Conservation (phyloP, 2,329 filamentous ascomycete genomes). For the Plenodomus tracheiphilus region DNA sequence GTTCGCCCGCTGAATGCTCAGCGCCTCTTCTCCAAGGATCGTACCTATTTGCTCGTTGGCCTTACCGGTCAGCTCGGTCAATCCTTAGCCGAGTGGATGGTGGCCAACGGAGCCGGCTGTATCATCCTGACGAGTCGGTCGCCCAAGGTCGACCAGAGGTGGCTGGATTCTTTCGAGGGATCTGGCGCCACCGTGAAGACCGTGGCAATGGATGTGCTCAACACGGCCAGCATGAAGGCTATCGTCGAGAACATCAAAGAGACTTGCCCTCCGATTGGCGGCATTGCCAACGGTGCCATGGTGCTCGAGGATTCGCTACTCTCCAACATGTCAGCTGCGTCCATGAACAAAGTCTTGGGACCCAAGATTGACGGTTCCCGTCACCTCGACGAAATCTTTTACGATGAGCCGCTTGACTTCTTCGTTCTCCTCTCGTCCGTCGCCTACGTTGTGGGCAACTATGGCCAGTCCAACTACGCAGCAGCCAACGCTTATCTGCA, state of each 20-base stretch:
- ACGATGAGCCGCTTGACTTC: constrained; percentile 21
- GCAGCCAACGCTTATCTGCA: constrained; percentile 46
- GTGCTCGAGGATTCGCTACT: constrained; percentile 19
- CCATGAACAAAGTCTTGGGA: constrained; percentile 5
- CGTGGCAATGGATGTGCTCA: constrained; percentile 3
- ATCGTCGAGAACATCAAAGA: not conserved
- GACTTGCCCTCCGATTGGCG: constrained; percentile 1
- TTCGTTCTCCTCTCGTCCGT: constrained; percentile 30
- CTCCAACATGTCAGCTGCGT: constrained; percentile 6
- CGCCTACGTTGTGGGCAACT: constrained; percentile 10
- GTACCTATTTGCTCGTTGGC: constrained; percentile 25
- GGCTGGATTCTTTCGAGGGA: constrained; percentile 3
- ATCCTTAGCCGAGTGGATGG: constrained; percentile 26
- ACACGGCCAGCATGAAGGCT: not conserved
- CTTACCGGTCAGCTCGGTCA: constrained; percentile 23
- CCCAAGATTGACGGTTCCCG: constrained; percentile 23
- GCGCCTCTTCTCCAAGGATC: constrained; percentile 5
- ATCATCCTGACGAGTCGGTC: constrained; percentile 46
- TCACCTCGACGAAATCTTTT: constrained; percentile 19
- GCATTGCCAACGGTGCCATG: constrained; percentile 26
- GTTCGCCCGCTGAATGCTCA: not conserved
- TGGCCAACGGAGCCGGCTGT: constrained; percentile 21
- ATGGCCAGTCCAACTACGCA: constrained; percentile 23
- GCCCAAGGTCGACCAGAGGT: constrained; percentile 35
- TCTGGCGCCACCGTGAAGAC: constrained; percentile 4